Evolutionary conservation across 176 grass and related monocot genomes (phyloP).

Genomic region (Juncus inflexus): DNA sequence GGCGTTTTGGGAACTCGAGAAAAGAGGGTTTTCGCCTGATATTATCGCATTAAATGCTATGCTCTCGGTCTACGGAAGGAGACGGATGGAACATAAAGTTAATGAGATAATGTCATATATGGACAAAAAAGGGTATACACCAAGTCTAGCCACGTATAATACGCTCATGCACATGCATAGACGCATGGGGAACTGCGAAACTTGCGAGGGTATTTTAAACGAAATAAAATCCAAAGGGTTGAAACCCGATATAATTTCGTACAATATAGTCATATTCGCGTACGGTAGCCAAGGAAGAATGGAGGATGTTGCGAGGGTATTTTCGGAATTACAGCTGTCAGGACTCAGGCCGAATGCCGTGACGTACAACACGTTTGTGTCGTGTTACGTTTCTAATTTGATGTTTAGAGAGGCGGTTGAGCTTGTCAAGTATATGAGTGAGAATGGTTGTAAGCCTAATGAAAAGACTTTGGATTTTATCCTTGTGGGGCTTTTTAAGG

Average conservation of each 20-base stretch:
- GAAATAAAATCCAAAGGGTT: slow-evolving; percentile 70
- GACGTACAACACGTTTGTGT: slow-evolving; percentile 90
- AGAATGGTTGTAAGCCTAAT: slow-evolving; percentile 69
- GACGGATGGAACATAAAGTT: slow-evolving; percentile 66
- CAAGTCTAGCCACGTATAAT: slow-evolving; percentile 66
- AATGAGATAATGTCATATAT: slow-evolving; percentile 64
- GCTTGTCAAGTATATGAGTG: slow-evolving; percentile 60
- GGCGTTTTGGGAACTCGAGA: slow-evolving; percentile 66
- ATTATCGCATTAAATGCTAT: slow-evolving; percentile 86
- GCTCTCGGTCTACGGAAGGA: slow-evolving; percentile 84
- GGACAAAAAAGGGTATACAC: slow-evolving; percentile 58
- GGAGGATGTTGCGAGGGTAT: slow-evolving; percentile 78
- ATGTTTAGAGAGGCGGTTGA: slow-evolving; percentile 87
- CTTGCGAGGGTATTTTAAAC: slow-evolving; percentile 64
- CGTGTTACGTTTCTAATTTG: slow-evolving; percentile 63
- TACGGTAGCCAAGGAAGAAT: slow-evolving; percentile 74
- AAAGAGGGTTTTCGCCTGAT: slow-evolving; percentile 53
- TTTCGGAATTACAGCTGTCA: slow-evolving; percentile 66
- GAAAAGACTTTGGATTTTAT: slow-evolving; percentile 74
- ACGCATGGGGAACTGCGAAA: slow-evolving; percentile 63
- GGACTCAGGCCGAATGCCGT: slow-evolving; percentile 69
- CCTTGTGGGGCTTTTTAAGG: slow-evolving; percentile 14
- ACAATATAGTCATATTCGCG: slow-evolving; percentile 93
- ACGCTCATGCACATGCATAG: slow-evolving; percentile 94
- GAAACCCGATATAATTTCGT: slow-evolving; percentile 72